These are phyloP conservation scores for Bryoglossum gracile DNA, from an alignment of 495 filamentous ascomycete species.

Conservation along the genomic window DNA sequence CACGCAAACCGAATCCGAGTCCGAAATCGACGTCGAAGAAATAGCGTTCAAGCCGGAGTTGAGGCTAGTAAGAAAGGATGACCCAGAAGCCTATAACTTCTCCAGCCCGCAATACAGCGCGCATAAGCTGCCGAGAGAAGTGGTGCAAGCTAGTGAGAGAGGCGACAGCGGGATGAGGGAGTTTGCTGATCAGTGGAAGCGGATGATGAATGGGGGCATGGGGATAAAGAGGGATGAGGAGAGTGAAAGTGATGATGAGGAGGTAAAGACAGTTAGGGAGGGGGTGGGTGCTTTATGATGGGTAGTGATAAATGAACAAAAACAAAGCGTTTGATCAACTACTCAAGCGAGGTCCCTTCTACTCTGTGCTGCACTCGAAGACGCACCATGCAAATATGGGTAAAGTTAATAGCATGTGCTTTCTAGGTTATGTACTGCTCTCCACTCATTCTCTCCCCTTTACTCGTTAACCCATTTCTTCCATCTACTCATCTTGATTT, in stretches of 20 bases:
- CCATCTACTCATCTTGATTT: no score
- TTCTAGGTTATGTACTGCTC: no score
- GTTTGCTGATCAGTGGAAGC: slow-evolving; percentile 82
- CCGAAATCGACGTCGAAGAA: slow-evolving; percentile 42
- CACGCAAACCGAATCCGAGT: slow-evolving; percentile 29
- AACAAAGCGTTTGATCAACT: no score
- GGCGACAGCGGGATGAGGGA: slow-evolving; percentile 72
- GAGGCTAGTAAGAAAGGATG: slow-evolving; percentile 70
- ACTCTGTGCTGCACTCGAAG: no score
- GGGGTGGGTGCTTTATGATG: neutral
- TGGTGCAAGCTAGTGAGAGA: slow-evolving; percentile 79
- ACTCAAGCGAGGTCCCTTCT: no score
- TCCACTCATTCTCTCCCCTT: no score
- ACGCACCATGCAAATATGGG: no score
- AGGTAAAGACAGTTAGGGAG: neutral
- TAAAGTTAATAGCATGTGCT: no score
- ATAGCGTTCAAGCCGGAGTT: slow-evolving; percentile 65
- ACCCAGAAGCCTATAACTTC: slow-evolving; percentile 82
- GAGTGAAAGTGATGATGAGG: slow-evolving; percentile 34
- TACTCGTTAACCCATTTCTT: no score
- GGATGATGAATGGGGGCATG: slow-evolving; percentile 47
- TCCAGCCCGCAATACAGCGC: slow-evolving; percentile 83
- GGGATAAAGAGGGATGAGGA: slow-evolving; percentile 43
- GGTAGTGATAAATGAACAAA: no score
- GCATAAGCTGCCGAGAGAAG: slow-evolving; percentile 89